These are phyloP conservation scores for Danielia reshetovae DNA, from an alignment of 805 yeast genomes.

Conservation along the genomic window DNA sequence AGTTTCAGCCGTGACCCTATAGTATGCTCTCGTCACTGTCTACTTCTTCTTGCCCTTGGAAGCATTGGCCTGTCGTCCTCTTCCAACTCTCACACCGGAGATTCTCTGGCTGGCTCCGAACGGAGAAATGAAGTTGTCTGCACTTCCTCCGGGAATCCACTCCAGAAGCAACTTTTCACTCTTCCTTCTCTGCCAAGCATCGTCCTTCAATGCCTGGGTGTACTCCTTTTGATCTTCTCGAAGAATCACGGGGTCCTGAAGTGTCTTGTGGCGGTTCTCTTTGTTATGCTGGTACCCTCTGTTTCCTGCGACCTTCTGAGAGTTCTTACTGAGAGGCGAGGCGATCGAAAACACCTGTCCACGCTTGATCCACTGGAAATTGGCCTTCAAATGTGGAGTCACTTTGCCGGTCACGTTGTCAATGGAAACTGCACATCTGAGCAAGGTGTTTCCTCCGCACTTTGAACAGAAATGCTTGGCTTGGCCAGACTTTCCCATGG, in stretches of 20 bases:
- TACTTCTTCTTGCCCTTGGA: constrained; percentile 26
- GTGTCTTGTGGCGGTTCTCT: constrained; percentile 47
- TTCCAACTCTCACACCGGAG: constrained; percentile 76
- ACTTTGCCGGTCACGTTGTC: constrained; percentile 74
- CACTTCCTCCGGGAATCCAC: constrained; percentile 94
- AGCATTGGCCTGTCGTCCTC: constrained; percentile 77
- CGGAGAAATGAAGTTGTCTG: constrained; percentile 86
- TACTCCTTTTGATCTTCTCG: constrained; percentile 96
- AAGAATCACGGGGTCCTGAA: constrained; percentile 51
- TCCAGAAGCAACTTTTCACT: constrained; percentile 82
- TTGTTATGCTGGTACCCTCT: constrained; percentile 76
- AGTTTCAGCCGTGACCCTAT: too few species aligned
- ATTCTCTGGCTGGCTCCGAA: constrained; percentile 45
- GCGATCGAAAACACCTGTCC: constrained; percentile 82
- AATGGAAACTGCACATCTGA: constrained; percentile 88
- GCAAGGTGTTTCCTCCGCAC: constrained; percentile 90
- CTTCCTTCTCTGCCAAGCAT: constrained; percentile 80
- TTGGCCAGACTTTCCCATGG: constrained; percentile 70
- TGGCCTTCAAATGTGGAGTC: constrained; percentile 82
- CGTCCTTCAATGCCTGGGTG: constrained; percentile 79
- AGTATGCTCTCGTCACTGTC: too few species aligned
- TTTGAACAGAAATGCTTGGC: constrained; percentile 88
- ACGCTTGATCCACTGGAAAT: constrained; percentile 89
- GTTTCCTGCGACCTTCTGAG: constrained; percentile 69
- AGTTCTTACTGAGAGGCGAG: constrained; percentile 79